Percentiles rank a stretch among this genome's conserved stretches.
These are phyloP conservation scores for Boletellus deceptivus DNA, from an alignment of 1,284 basidiomycete genomes.

Conservation along the genomic window DNA sequence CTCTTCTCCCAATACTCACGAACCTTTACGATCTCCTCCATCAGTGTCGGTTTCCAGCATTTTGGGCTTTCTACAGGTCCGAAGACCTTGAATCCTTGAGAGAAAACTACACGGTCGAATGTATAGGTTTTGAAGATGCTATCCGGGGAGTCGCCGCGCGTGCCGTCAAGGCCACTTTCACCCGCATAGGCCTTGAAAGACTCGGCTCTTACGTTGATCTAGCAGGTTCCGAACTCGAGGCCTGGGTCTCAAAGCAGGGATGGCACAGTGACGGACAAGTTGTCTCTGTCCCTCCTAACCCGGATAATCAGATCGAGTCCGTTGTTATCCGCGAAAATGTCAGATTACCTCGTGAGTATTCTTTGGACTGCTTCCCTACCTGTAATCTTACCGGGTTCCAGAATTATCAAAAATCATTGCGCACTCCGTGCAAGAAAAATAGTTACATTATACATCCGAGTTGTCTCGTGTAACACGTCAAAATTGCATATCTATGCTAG, in stretches of 20 bases:
- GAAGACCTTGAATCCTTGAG: constrained; percentile 67
- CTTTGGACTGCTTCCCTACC: background rate
- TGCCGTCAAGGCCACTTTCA: constrained; percentile 79
- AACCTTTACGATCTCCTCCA: constrained; percentile 76
- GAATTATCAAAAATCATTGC: constrained; percentile 84
- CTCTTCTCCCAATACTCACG: constrained; percentile 74
- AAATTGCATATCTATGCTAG: constrained; percentile 1
- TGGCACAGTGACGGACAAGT: constrained; percentile 74
- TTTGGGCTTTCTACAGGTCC: constrained; percentile 78
- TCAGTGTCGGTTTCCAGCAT: constrained; percentile 87
- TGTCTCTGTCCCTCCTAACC: constrained; percentile 78
- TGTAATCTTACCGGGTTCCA: constrained; percentile 33
- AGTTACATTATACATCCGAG: constrained; percentile 7
- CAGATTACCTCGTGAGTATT: constrained; percentile 77
- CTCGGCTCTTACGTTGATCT: constrained; percentile 75
- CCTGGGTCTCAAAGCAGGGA: constrained; percentile 67
- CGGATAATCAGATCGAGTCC: constrained; percentile 94
- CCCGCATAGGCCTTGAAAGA: constrained; percentile 66
- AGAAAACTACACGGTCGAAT: constrained; percentile 83
- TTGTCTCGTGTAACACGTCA: constrained; percentile 1
- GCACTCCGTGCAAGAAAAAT: constrained; percentile 54
- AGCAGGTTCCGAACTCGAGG: constrained; percentile 59
- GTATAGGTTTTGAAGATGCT: constrained; percentile 77
- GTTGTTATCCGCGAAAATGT: constrained; percentile 92
- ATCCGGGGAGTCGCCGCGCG: constrained; percentile 75